Percentiles rank a stretch among this genome's conserved stretches.
These are phyloP conservation scores for Aspergillus sp. DNA, from an alignment of 2,329 filamentous ascomycete species.

Conservation along the genomic window DNA sequence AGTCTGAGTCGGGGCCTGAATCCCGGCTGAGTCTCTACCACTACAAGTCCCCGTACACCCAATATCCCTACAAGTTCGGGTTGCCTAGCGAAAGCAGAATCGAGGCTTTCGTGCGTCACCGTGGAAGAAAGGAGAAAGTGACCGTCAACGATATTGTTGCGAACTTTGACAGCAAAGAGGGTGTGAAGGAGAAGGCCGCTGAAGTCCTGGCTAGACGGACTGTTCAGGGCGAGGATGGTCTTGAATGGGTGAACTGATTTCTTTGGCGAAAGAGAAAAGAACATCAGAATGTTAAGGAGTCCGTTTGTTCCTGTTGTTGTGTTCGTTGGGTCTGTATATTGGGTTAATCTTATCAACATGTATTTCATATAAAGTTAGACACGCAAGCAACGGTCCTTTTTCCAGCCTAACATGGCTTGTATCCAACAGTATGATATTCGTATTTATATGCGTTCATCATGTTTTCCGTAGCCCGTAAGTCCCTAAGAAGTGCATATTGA, in stretches of 20 bases:
- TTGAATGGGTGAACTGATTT: slow-evolving; percentile 29
- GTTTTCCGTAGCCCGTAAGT: no score
- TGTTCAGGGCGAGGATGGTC: slow-evolving; percentile 44
- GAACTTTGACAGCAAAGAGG: slow-evolving; percentile 64
- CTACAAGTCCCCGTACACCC: slow-evolving; percentile 55
- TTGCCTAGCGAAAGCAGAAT: slow-evolving; percentile 69
- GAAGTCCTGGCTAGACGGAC: slow-evolving; percentile 70
- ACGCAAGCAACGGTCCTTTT: background rate
- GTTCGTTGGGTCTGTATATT: slow-evolving; percentile 6
- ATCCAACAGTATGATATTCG: no score
- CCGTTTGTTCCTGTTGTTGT: background rate
- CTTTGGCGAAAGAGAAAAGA: slow-evolving; percentile 1
- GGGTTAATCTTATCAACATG: slow-evolving; percentile 7
- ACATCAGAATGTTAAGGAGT: background rate
- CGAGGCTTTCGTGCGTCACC: slow-evolving; percentile 43
- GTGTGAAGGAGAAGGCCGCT: slow-evolving; percentile 66
- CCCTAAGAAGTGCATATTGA: no score
- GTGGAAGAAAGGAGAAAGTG: slow-evolving; percentile 55
- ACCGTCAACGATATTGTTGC: slow-evolving; percentile 65
- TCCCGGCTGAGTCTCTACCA: slow-evolving; percentile 60
- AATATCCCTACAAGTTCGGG: slow-evolving; percentile 74
- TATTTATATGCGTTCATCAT: no score
- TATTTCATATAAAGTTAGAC: slow-evolving; percentile 3
- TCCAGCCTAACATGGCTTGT: background rate
- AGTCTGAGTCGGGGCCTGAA: slow-evolving; percentile 27